Base-by-base conservation (phyloP, 306 rosid species). In the Dalbergia oliveri region DNA sequence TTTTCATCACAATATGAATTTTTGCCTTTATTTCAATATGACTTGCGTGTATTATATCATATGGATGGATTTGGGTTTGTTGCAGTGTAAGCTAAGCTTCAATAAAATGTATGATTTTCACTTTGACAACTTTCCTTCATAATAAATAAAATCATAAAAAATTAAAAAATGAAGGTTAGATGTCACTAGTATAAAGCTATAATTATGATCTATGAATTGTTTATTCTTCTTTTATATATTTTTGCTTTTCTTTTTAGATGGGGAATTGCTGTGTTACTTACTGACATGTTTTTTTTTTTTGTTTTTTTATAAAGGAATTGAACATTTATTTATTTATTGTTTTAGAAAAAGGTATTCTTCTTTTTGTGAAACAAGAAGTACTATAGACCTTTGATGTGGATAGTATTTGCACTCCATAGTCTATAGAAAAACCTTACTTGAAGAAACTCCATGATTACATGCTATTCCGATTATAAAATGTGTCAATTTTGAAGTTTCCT, bases 51-150 rank as follows among this genome's bases (percentile, higher is more conserved):
- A 37, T 4, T 58, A 37, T 49, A 49, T 3, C 26, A 26, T n/a
- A 11, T 47, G 14, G 2, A 4, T 9, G 14, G 15, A 15, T 43
- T 47, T 58, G 71, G 76, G 18, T 80, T 84, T 69, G 67, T 75
- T 84, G 88, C 12, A 84, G 85, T 84, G 50, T 58, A 84, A 84
- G 85, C 73, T 35, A 84, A 84, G 88, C 4, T 47, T 80, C 45
- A 64, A 76, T 35, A 71, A 71, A n/a, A 84, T 76, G 57, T 78
- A 35, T 34, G 54, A 11, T 76, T 76, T 76, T 76, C 44, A 69
- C 79, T 74, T 74, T 62, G 70, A 54, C 35, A 44, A 23, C 80
- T 59, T 49, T 49, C 13, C 70, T 73, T 73, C 66, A 66, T 67
- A 13, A 79, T 73, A 72, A 19, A 66, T 3, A 81, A 58, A 6